Base-by-base conservation (phyloP, 495 filamentous ascomycete genomes). In the Penicillium lividum region DNA sequence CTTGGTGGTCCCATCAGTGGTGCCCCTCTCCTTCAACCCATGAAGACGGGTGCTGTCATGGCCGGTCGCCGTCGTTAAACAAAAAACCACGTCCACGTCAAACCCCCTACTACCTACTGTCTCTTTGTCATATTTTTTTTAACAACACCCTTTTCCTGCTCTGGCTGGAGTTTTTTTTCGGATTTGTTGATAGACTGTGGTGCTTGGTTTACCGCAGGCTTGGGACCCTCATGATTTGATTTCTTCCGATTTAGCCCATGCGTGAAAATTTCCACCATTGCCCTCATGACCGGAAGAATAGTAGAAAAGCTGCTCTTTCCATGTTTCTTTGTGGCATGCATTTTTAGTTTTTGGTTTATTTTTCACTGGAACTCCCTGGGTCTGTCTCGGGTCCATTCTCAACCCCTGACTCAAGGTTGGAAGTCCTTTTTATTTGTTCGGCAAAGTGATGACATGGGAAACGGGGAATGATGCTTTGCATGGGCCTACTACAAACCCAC, bases 1-100 rank as follows among this genome's bases (percentile, higher is more conserved):
- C 71, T 80, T 1, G 74, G 78, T 28, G 75, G 75, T 18, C 74
- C 80, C 10, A 70, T 82, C 8, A 76, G 77, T 6, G 75, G 74
- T 2, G 65, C 69, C 10, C 68, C 72, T 59, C 61, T 76, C 18
- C 57, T 80, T 16, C 77, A 80, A 46, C 73, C 75, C 43, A 76
- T 80, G 71, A 77, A 77, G 54, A 72, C 77, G 5, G 71, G 70
- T n/a, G 70, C 67, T 9, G 64, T 70, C 7, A 74, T 77, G 66
- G 53, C 38, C 15, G 38, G 63, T 51, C 73, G 74, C 25, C 76
- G 72, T 55, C 73, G 75, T 51, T 80, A 71, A 57, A 33, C 25
- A 27, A 47, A 47, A 27, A 27, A 25, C 40, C 15, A 27, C 44
- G n/a, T 15, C 18, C 18, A 27, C 25, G 10, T 49, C 5, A n/a